Conservation (phyloP, 2,329 filamentous ascomycete species). For the Boeremia exigua region DNA sequence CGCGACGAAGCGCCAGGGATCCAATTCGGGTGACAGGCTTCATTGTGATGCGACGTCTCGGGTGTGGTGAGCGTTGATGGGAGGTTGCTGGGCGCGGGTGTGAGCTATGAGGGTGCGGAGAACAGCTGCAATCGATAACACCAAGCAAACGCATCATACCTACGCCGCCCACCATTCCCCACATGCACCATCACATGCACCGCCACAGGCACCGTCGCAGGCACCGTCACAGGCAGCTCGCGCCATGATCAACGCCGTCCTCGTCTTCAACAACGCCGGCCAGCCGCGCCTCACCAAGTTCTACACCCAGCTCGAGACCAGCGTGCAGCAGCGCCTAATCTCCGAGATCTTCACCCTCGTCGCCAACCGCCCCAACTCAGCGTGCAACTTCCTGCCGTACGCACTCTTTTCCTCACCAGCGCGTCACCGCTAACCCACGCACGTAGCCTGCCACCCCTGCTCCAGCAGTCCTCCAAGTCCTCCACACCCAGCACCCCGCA, state of each 20-base stretch:
- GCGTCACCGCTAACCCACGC: slow-evolving; percentile 40
- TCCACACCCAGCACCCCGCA: slow-evolving; percentile 62
- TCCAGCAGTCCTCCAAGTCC: slow-evolving; percentile 57
- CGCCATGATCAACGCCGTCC: slow-evolving; percentile 94
- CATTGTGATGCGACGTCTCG: slow-evolving; percentile 18
- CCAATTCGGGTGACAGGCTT: slow-evolving; percentile 33
- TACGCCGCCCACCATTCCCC: slow-evolving; percentile 1
- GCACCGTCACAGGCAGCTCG: slow-evolving; percentile 1
- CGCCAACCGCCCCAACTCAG: slow-evolving; percentile 85
- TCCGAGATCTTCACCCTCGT: slow-evolving; percentile 97
- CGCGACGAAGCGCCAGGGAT: slow-evolving; percentile 29
- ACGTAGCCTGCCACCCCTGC: slow-evolving; percentile 69
- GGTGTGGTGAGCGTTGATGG: slow-evolving; percentile 2
- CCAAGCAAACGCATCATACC: slow-evolving; percentile 13
- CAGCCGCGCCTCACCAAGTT: slow-evolving; percentile 97
- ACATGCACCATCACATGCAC: background rate
- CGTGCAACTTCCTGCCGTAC: slow-evolving; percentile 92
- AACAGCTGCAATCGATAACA: slow-evolving; percentile 13
- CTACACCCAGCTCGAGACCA: slow-evolving; percentile 97
- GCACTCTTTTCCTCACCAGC: slow-evolving; percentile 11
- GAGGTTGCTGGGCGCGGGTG: background rate
- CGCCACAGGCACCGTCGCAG: background rate
- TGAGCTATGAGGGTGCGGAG: slow-evolving; percentile 12
- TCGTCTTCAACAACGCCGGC: slow-evolving; percentile 98
- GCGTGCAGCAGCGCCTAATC: slow-evolving; percentile 94